phyloP scores from a whole-genome alignment of 2,329 filamentous ascomycete genomes.

The Fusarium robinianum region DNA sequence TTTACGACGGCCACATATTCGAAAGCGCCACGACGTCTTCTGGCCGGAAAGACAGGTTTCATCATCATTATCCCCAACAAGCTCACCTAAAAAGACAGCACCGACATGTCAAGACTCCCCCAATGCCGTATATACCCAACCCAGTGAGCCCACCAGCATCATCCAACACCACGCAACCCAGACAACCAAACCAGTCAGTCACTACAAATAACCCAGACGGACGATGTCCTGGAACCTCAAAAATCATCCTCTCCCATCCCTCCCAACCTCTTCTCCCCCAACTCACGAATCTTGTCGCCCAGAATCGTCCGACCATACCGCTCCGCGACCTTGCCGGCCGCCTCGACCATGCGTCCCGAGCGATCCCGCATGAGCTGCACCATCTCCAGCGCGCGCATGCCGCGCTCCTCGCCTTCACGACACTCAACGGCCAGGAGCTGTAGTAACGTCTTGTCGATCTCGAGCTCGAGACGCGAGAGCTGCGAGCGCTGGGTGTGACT shows the following conservation, averaged over 20 bases:
- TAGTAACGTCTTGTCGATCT: constrained; percentile 86
- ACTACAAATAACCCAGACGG: background rate
- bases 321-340: constrained; percentile 85
- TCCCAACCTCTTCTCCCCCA: constrained; percentile 72
- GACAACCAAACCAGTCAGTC: background rate
- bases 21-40: no score
- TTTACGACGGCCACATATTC: no score
- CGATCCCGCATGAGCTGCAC: constrained; percentile 83
- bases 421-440: constrained; percentile 91
- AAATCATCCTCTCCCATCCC: constrained; percentile 62
- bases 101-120: background rate
- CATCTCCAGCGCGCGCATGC: constrained; percentile 93
- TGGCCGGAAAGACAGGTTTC: no score
- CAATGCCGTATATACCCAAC: background rate
- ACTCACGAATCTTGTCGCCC: constrained; percentile 86
- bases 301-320: constrained; percentile 80
- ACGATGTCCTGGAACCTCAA: constrained; percentile 2
- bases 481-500: constrained; percentile 65
- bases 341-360: constrained; percentile 87
- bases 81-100: no score
- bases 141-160: no score
- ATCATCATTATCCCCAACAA: no score
- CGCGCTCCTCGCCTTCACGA: constrained; percentile 86
- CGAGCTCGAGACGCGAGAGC: constrained; percentile 74
- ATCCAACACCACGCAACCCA: constrained; percentile 12